Evolutionary conservation across 2,329 filamentous ascomycete genomes (phyloP), one percentile per base, ranked within the genome.

Genomic region (Paraphaeosphaeria minitans): DNA sequence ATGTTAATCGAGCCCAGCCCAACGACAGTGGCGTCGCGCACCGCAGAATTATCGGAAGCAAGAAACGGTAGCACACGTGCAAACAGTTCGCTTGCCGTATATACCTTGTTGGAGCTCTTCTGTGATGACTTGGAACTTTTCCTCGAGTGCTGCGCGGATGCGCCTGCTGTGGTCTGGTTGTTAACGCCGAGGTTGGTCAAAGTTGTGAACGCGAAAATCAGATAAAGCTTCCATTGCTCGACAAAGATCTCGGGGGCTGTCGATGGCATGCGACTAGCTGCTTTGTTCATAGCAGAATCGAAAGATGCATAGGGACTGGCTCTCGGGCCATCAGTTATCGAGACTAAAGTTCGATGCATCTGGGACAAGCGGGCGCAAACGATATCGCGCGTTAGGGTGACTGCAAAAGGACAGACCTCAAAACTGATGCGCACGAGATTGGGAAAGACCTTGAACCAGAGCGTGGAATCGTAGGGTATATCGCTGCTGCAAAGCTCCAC

Each of bases 391-490:
- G 92, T 93, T 49, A 98, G 86, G 0, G 92, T 93, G 35, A 98
- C 91, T 2, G 94, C 93, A 68, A 96, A 93, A 0, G 92, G 91
- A 68, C 94, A 99, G 59, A 90, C 90, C 65, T 97, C 92, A 70
- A 92, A 96, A 58, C 93, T 92, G 65, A 96, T 89, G 12, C 92
- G 87, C 57, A 99, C 91, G 33, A 99, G 84, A 70, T 97, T 98
- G 3, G 95, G 96, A 70, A 99, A 99, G 19, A 98, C 89, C 72
- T 98, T 99, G 79, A 95, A 96, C 95, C 95, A 99, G 13, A 99
- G 80, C 0, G 93, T 96, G 2, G 92, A 89, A 73, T 99, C 95
- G 70, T 98, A 97, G 0, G 93, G 92, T 27, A 95, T 88, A 67
- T 98, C 95, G 77, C 95, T 98, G 66, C 92, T 94, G 77, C 95